Evolutionary conservation across 1,139 yeast genomes (phyloP), one percentile per base, ranked within the genome.

Genomic region (Suhomyces chickasaworum): DNA sequence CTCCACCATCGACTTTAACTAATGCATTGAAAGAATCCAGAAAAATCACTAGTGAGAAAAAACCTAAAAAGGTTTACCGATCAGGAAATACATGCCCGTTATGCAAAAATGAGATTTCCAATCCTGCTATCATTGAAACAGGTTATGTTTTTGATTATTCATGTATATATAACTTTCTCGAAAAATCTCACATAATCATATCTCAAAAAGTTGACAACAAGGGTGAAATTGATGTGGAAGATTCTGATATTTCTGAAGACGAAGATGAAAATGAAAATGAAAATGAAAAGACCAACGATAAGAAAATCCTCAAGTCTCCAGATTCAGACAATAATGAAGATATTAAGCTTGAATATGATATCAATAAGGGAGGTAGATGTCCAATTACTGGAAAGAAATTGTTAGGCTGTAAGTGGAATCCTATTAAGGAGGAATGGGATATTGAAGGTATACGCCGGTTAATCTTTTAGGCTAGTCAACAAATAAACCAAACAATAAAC

Each of bases 61-160:
- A 52, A 31, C 44, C 47, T 13, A 45, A 46, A 4, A 56, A 51
- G 39, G 50, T 53, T 2, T 65, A 66, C 49, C 65, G 60, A 52
- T 68, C 76, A 38, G 72, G 68, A 8, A 65, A 62, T 25, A 50
- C 54, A 16, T 91, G 98, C 63, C 90, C 95, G 0, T 63, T 91
- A n/a, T 93, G 98, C 58, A 69, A 77, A 25, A 68, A 80, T 9
- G 73, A 67, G 15, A 77, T 90, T 6, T 78, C 78, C 29, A 89
- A 88, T 56, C 97, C 97, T 2, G 90, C 97, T 0, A 80, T 87
- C 5, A 81, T 91, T 37, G 98, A 91, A 60, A 89, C 98, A 0
- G 99, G 99, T 0, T 83, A 83, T 53, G 96, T 90, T 0, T 88
- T 87, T 55, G 91, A 97, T 64, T 91, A 91, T 62, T 81, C 89